phyloP scores from a whole-genome alignment of 208 protist species.

The Leishmania aethiopica region DNA sequence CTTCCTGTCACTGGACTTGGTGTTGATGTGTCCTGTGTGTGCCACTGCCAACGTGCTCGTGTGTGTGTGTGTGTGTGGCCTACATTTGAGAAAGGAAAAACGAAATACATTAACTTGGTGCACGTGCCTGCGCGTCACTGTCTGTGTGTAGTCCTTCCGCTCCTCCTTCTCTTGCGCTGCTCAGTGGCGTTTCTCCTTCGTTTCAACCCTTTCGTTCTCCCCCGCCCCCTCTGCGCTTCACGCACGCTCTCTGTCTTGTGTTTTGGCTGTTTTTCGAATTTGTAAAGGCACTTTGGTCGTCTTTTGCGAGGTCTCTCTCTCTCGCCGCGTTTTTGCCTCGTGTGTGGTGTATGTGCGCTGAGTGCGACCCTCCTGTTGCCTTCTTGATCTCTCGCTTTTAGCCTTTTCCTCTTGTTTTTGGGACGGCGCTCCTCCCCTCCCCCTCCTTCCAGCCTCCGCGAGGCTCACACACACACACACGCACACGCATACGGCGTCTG shows the following conservation, averaged over 20 bases:
- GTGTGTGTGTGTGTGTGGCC: neutral
- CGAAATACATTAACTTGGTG: neutral
- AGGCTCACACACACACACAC: neutral
- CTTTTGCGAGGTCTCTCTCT: neutral
- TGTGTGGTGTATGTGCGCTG: neutral
- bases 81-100: neutral
- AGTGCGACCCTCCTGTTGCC: neutral
- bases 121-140: neutral
- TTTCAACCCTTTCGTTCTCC: neutral
- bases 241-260: neutral
- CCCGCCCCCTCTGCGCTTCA: neutral
- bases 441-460: neutral
- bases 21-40: conserved; percentile 2
- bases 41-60: neutral
- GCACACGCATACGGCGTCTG: neutral
- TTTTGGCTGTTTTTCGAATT: neutral
- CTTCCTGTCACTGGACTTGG: neutral
- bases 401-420: neutral
- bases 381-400: conserved; percentile 2
- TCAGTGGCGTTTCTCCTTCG: neutral
- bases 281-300: neutral
- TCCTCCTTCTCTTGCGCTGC: neutral
- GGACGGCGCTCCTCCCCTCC: neutral
- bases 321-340: neutral
- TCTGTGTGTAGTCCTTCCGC: neutral